Evolutionary conservation across 192 early-diverging fungal genomes (phyloP).

Genomic region (Coemansia sp.): DNA sequence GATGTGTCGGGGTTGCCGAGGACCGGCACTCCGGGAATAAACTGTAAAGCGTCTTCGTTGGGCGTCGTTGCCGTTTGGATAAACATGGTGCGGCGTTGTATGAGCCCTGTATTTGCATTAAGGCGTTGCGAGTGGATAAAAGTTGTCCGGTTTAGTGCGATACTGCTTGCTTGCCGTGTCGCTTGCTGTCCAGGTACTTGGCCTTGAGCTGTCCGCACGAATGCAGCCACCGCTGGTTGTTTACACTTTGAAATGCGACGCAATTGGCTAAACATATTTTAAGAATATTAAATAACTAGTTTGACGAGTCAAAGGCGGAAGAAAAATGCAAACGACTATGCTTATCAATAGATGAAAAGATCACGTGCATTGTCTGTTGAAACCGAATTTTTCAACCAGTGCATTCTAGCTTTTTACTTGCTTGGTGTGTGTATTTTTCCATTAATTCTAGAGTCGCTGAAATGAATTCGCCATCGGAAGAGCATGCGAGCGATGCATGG

Average conservation of each 20-base stretch:
- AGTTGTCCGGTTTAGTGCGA: neutral
- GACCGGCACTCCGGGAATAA: constrained; percentile 90
- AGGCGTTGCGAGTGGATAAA: neutral
- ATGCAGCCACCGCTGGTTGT: neutral
- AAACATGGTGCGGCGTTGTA: constrained; percentile 65
- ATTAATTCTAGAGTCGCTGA: neutral
- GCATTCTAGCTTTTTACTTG: neutral
- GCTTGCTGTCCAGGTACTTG: neutral
- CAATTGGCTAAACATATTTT: constrained; percentile 6
- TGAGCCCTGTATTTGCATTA: neutral
- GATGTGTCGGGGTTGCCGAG: constrained; percentile 47
- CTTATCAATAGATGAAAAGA: constrained; percentile 1
- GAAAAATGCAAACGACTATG: neutral
- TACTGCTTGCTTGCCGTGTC: neutral
- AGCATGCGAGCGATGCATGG: constrained; percentile 14
- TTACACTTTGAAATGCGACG: constrained; percentile 2
- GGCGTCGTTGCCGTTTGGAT: constrained; percentile 91
- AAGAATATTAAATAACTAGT: neutral
- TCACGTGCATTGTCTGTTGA: neutral
- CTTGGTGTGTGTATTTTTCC: neutral
- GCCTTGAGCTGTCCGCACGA: too few relatives aligned
- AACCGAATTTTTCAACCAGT: neutral
- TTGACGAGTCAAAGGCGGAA: neutral
- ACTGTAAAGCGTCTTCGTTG: constrained; percentile 93
- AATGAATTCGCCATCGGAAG: constrained; percentile 9